Evolutionary conservation across 2,329 filamentous ascomycete species (phyloP).

Genomic region (Aspergillus caelatus): DNA sequence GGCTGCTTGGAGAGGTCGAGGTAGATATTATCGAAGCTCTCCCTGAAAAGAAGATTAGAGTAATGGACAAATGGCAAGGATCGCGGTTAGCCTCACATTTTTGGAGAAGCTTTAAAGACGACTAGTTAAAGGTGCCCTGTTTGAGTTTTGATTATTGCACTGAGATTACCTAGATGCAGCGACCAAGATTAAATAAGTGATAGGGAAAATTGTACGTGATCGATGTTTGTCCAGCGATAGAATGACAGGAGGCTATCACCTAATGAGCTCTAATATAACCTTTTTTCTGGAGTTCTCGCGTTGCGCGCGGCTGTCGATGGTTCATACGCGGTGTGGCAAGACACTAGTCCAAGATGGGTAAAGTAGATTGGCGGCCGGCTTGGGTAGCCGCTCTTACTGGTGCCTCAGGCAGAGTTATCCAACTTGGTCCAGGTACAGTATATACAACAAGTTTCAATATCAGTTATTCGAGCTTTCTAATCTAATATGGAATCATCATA

Average conservation of each 20-base stretch:
- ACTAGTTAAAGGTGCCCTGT: not conserved
- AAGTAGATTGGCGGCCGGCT: not conserved
- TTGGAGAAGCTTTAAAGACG: constrained; percentile 31
- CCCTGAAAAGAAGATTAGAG: constrained; percentile 51
- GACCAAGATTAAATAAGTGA: constrained; percentile 3
- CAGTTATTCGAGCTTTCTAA: not conserved
- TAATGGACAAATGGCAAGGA: not conserved
- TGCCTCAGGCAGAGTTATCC: constrained; percentile 15
- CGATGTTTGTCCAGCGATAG: constrained; percentile 1
- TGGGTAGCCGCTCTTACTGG: not conserved
- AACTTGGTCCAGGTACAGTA: not conserved
- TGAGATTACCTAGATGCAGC: not conserved
- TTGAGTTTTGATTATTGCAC: not conserved
- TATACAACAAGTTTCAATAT: not conserved
- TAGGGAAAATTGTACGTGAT: not conserved
- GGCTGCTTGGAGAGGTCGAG: constrained; percentile 91
- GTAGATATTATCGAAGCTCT: constrained; percentile 97
- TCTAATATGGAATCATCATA: not conserved
- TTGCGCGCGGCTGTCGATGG: constrained; percentile 25
- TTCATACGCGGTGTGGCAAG: constrained; percentile 16
- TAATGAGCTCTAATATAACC: constrained; percentile 21
- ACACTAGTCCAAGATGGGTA: constrained; percentile 9
- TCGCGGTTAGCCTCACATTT: constrained; percentile 32
- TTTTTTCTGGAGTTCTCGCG: constrained; percentile 27
- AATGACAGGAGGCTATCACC: constrained; percentile 4